Conservation (phyloP, 2,329 filamentous ascomycete genomes). For the Hysterium pulicare region DNA sequence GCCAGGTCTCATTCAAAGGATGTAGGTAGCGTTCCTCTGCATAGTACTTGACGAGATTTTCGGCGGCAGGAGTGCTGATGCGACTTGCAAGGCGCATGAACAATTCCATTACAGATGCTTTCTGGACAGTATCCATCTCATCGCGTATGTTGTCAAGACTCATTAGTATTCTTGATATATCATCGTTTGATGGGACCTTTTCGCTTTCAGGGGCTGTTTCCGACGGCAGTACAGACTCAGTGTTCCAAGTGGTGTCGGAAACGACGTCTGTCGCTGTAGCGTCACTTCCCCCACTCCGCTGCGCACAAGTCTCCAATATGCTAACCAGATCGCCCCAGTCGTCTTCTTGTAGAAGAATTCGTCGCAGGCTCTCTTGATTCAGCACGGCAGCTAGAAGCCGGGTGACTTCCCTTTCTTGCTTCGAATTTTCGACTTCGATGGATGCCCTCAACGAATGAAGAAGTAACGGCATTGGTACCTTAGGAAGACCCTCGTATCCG, state of each 20-base stretch:
- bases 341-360: slow-evolving; percentile 60
- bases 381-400: slow-evolving; percentile 40
- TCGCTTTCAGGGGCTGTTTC: slow-evolving; percentile 7
- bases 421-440: slow-evolving; percentile 22
- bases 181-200: slow-evolving; percentile 19
- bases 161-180: slow-evolving; percentile 24
- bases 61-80: slow-evolving; percentile 63
- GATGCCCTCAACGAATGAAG: slow-evolving; percentile 33
- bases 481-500: slow-evolving; percentile 29
- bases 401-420: slow-evolving; percentile 50
- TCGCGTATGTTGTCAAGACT: slow-evolving; percentile 28
- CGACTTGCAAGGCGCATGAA: slow-evolving; percentile 60
- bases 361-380: slow-evolving; percentile 52
- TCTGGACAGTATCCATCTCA: slow-evolving; percentile 56
- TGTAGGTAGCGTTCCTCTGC: slow-evolving; percentile 67
- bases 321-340: slow-evolving; percentile 63
- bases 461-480: slow-evolving; percentile 32
- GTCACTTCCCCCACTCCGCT: slow-evolving; percentile 25
- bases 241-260: slow-evolving; percentile 13
- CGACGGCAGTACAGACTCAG: slow-evolving; percentile 5
- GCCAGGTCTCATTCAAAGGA: slow-evolving; percentile 67
- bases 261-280: slow-evolving; percentile 8
- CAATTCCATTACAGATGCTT: slow-evolving; percentile 64
- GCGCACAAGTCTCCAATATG: slow-evolving; percentile 54
- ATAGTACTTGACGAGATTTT: slow-evolving; percentile 64